Evolutionary conservation across 257 asterid genomes (phyloP).

Genomic region (Solanum pinnatisectum): DNA sequence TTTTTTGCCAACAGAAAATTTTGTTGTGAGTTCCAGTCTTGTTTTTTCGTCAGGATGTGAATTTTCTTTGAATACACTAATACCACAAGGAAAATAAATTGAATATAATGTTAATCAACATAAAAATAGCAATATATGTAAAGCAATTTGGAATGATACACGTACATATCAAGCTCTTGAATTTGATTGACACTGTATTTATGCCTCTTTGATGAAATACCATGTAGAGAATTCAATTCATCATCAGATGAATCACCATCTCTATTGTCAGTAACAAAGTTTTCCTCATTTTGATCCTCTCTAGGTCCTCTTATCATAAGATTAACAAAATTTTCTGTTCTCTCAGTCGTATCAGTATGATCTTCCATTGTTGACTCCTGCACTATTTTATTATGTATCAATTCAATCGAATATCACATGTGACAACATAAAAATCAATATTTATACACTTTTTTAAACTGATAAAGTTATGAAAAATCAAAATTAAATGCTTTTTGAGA

Average conservation of each 20-base stretch:
- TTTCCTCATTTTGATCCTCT: constrained; percentile 49
- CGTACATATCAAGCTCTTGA: constrained; percentile 73
- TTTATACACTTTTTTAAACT: too few species aligned
- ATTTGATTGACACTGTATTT: constrained; percentile 50
- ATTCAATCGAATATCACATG: too few species aligned
- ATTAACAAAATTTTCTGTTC: constrained; percentile 26
- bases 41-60: constrained; percentile 75
- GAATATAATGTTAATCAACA: background rate
- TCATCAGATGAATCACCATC: constrained; percentile 49
- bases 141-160: background rate
- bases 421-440: too few species aligned
- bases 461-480: too few species aligned
- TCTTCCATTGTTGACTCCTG: background rate
- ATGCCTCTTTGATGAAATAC: constrained; percentile 30
- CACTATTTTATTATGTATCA: too few species aligned
- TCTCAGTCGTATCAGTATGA: constrained; percentile 38
- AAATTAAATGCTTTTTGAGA: too few species aligned
- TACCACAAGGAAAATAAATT: background rate
- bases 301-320: constrained; percentile 13
- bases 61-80: constrained; percentile 69
- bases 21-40: constrained; percentile 51
- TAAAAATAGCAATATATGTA: background rate
- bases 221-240: constrained; percentile 27
- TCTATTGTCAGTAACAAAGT: constrained; percentile 50
- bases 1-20: constrained; percentile 6